phyloP scores from a whole-genome alignment of 2,329 filamentous ascomycete genomes.

The Ceratocystis diversiconidia region DNA sequence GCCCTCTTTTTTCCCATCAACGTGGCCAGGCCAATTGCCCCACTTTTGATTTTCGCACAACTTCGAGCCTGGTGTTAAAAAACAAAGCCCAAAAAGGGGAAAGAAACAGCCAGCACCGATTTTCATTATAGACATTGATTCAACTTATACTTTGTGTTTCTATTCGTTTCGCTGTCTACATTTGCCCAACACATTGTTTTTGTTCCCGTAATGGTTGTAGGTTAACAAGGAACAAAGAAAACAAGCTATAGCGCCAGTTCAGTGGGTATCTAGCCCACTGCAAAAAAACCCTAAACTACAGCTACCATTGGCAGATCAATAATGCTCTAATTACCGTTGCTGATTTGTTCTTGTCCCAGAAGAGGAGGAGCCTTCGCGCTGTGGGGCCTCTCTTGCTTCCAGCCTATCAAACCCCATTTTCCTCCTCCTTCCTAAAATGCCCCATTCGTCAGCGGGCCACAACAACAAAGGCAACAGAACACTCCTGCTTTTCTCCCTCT shows the following conservation, averaged over 20 bases:
- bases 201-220: too few relatives aligned
- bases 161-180: neutral
- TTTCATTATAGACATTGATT: neutral
- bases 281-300: neutral
- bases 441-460: too few relatives aligned
- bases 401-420: neutral
- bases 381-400: neutral
- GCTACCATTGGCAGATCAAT: neutral
- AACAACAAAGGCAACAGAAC: too few relatives aligned
- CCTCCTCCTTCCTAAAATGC: neutral
- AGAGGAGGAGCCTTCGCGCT: neutral
- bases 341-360: neutral
- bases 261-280: neutral
- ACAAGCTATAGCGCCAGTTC: neutral
- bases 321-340: neutral
- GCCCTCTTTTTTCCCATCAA: neutral
- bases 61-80: neutral
- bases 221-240: neutral
- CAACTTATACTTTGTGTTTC: neutral
- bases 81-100: neutral
- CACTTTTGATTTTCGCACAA: slow-evolving; percentile 5
- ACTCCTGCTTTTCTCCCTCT: too few relatives aligned
- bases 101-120: neutral
- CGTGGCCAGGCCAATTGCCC: neutral
- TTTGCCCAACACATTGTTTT: neutral